These are phyloP conservation scores for Inonotus hispidus DNA, from an alignment of 1,284 basidiomycete genomes.

Conservation along the genomic window DNA sequence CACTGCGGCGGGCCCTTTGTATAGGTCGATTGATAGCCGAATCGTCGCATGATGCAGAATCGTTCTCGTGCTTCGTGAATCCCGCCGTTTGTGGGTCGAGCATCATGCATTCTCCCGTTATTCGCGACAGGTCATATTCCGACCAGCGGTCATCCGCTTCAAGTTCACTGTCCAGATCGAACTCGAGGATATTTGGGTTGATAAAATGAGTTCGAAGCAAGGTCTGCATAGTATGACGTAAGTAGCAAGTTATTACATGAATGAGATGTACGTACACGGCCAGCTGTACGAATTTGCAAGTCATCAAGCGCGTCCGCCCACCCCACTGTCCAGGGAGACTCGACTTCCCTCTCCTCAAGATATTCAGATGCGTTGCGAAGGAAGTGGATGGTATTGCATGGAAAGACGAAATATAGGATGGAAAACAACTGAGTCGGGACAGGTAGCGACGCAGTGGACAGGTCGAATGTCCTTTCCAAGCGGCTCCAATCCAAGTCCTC, in stretches of 20 bases:
- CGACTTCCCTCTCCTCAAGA: conserved; percentile 42
- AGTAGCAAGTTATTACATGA: conserved; percentile 10
- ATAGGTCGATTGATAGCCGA: background rate
- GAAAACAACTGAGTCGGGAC: conserved; percentile 65
- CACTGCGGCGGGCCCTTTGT: background rate
- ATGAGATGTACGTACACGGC: conserved; percentile 44
- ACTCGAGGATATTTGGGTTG: conserved; percentile 68
- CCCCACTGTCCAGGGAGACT: conserved; percentile 51
- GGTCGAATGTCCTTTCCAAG: conserved; percentile 51
- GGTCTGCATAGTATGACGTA: conserved; percentile 36
- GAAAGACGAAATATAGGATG: conserved; percentile 82
- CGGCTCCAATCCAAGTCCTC: conserved; percentile 59
- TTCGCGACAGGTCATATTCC: conserved; percentile 57
- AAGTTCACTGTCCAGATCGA: conserved; percentile 59
- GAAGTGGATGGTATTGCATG: conserved; percentile 77
- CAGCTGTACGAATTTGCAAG: conserved; percentile 55
- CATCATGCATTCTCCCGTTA: conserved; percentile 68
- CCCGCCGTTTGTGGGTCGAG: conserved; percentile 55
- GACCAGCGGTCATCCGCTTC: conserved; percentile 61
- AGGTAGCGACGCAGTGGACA: conserved; percentile 45
- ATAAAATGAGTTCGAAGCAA: conserved; percentile 68
- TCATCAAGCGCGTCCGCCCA: conserved; percentile 70
- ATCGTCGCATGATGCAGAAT: background rate
- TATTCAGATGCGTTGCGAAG: conserved; percentile 62
- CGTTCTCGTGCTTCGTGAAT: background rate